Percentiles rank a stretch among this genome's conserved stretches.
These are phyloP conservation scores for Parasitella parasitica DNA, from an alignment of 371 early-diverging fungal genomes.

Conservation along the genomic window DNA sequence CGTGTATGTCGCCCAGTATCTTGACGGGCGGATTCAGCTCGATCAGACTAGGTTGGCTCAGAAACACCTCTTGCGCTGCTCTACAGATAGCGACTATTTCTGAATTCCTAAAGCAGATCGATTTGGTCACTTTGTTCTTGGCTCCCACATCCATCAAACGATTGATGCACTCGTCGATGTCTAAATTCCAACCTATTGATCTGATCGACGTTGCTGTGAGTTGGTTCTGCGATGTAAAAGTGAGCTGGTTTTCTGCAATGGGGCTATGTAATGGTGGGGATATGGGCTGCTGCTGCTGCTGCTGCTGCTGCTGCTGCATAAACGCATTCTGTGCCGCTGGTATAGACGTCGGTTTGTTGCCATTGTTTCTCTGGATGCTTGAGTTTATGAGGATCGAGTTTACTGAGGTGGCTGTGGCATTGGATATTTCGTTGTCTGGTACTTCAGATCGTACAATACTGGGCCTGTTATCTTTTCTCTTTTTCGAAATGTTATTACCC, in stretches of 20 bases:
- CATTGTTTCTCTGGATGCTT: background rate
- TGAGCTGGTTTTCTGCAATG: constrained; percentile 33
- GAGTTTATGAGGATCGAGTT: constrained; percentile 48
- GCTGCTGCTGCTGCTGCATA: background rate
- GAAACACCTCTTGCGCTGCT: constrained; percentile 85
- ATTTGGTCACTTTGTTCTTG: constrained; percentile 69
- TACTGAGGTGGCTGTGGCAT: constrained; percentile 44
- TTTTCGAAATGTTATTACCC: constrained; percentile 48
- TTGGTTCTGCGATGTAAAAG: constrained; percentile 40
- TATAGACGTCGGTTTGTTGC: background rate
- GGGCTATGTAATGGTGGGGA: constrained; percentile 1
- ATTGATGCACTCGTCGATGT: constrained; percentile 87
- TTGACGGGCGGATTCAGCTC: constrained; percentile 95
- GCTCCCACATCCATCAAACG: constrained; percentile 78
- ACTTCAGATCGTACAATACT: constrained; percentile 42
- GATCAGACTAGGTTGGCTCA: constrained; percentile 91
- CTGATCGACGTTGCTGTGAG: constrained; percentile 46
- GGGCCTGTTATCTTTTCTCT: constrained; percentile 41
- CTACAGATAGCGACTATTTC: constrained; percentile 93
- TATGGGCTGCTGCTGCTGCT: background rate
- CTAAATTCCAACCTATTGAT: constrained; percentile 54
- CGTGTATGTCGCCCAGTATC: constrained; percentile 96
- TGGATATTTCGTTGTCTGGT: constrained; percentile 46
- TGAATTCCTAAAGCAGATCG: constrained; percentile 74
- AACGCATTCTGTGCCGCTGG: constrained; percentile 7